A percentile compares a stretch with the other conserved stretches of the same genome.
Evolutionary conservation across 2,329 filamentous ascomycete species (phyloP).

Genomic region (Colletotrichum shisoi): DNA sequence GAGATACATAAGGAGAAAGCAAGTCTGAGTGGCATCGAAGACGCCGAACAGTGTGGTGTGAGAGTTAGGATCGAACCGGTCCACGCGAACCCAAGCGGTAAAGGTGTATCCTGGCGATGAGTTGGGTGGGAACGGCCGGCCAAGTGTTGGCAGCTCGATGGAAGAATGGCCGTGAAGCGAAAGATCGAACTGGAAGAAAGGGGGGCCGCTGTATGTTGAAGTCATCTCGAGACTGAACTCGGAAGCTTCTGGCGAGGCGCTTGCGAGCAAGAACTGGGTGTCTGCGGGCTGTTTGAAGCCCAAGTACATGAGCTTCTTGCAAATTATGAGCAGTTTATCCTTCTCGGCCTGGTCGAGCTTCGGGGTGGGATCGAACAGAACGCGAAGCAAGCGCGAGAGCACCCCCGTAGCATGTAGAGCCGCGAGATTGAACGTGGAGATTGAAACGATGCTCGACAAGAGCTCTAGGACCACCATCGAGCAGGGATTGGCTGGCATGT

Average conservation of each 20-base stretch:
- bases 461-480: constrained; percentile 73
- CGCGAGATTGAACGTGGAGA: constrained; percentile 73
- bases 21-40: constrained; percentile 89
- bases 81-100: constrained; percentile 85
- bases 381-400: constrained; percentile 69
- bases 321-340: constrained; percentile 70
- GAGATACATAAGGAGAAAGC: constrained; percentile 91
- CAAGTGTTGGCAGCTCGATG: constrained; percentile 86
- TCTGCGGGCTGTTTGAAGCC: constrained; percentile 84
- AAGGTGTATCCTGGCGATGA: constrained; percentile 88
- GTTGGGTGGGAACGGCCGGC: constrained; percentile 82
- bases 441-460: constrained; percentile 64
- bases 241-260: constrained; percentile 62
- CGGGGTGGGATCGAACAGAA: constrained; percentile 65
- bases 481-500: constrained; percentile 57
- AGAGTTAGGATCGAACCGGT: constrained; percentile 80
- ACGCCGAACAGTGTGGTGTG: constrained; percentile 97
- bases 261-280: constrained; percentile 74
- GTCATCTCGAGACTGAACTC: constrained; percentile 78
- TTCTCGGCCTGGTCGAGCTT: constrained; percentile 64
- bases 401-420: constrained; percentile 77
- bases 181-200: constrained; percentile 93
- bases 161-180: constrained; percentile 88
- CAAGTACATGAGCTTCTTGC: constrained; percentile 72
- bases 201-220: constrained; percentile 75